Base-by-base conservation (phyloP, 768 basidiomycete species). In the Calvatia gigantea region DNA sequence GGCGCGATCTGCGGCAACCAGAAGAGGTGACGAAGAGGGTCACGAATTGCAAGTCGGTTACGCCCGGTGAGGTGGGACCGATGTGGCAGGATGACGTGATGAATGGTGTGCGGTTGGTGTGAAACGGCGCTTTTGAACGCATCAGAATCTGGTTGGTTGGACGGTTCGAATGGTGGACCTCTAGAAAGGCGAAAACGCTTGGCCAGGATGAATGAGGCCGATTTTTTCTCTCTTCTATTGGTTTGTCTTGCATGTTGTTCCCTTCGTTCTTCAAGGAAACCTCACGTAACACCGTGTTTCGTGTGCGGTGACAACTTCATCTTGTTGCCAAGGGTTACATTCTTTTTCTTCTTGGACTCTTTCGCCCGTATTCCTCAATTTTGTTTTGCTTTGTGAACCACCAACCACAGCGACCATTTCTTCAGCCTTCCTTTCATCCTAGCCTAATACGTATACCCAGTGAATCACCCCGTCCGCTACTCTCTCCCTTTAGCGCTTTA, bases 21-120 rank as follows among this genome's bases (percentile, higher is more conserved):
- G 52, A 31, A 60, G 67, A 60, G 59, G 62, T 2, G 64, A 67
- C 2, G 70, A 68, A 31, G 69, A 68, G 23, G 67, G 66, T 42
- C 59, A 71, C 37, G 72, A 73, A 63, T 63, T 73, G 70, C 68
- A 70, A 54, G 70, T 72, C 51, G 73, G 70, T 54, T 74, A 62
- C 64, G 73, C 73, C 56, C 63, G 59, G 41, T 70, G 62, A 68
- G 50, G 33, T 27, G 35, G 38, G 28, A n/a, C 21, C n/a, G 12
- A n/a, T 4, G 23, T 5, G 48, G 14, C 21, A 27, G 21, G 42
- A 44, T n/a, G 29, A 33, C 7, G 35, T 19, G 38, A 32, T 3
- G 29, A 9, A 6, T 17, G 19, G 6, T 14, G 45, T 28, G 31
- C 25, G 4, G 31, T 44, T 4, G 33, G 50, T 17, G 28, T 19